phyloP scores from a whole-genome alignment of 179 eudicot genomes.

The Pouteria campechiana region DNA sequence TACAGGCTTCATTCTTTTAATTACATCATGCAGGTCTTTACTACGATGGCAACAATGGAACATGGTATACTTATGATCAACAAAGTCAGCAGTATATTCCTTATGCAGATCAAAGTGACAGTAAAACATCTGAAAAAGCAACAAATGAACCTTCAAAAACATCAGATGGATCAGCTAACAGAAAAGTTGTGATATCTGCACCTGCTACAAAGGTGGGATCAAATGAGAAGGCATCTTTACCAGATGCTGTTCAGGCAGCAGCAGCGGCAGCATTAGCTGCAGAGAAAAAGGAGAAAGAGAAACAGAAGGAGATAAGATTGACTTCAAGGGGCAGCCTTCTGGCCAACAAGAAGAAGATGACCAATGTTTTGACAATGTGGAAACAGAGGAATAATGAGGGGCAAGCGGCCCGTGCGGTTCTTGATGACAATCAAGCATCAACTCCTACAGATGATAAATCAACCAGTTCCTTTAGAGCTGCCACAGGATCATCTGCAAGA shows the following conservation, averaged over 20 bases:
- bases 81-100: slow-evolving; percentile 79
- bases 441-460: slow-evolving; percentile 46
- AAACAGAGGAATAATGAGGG: slow-evolving; percentile 97
- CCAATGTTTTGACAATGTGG: slow-evolving; percentile 84
- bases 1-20: too few relatives aligned
- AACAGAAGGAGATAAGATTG: slow-evolving; percentile 75
- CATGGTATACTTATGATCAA: slow-evolving; percentile 85
- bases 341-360: slow-evolving; percentile 96
- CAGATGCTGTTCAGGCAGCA: slow-evolving; percentile 98
- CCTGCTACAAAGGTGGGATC: slow-evolving; percentile 82
- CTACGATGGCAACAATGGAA: slow-evolving; percentile 88
- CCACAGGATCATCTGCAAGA: slow-evolving; percentile 23
- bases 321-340: slow-evolving; percentile 90
- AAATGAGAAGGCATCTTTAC: slow-evolving; percentile 66
- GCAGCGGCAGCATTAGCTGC: slow-evolving; percentile 97
- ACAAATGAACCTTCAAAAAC: slow-evolving; percentile 45
- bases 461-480: too few relatives aligned
- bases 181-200: slow-evolving; percentile 86
- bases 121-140: too few relatives aligned
- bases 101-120: slow-evolving; percentile 55
- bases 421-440: slow-evolving; percentile 46
- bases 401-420: slow-evolving; percentile 81
- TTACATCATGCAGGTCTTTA: slow-evolving; percentile 71
- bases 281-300: slow-evolving; percentile 93
- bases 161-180: slow-evolving; percentile 35